Percentiles rank a stretch among this genome's conserved stretches.
These are phyloP conservation scores for Aspergillus novofumigatus DNA, from an alignment of 2,329 filamentous ascomycete genomes.

Conservation along the genomic window DNA sequence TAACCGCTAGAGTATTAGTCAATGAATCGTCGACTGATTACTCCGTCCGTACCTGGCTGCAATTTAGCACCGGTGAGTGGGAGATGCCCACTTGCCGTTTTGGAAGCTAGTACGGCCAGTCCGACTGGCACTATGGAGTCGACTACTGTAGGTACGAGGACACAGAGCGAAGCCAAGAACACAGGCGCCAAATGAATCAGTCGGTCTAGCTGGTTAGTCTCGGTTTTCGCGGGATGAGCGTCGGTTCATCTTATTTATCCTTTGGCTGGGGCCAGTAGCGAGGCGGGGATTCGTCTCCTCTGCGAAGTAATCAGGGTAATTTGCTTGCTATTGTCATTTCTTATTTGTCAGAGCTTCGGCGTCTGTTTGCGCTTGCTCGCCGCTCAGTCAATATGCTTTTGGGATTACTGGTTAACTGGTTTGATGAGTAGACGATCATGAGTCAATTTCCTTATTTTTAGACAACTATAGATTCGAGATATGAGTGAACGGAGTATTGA, in stretches of 20 bases:
- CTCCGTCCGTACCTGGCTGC: neutral
- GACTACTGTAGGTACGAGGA: conserved; percentile 34
- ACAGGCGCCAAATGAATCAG: neutral
- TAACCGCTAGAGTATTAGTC: neutral
- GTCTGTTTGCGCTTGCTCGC: too few relatives aligned
- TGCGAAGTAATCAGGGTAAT: conserved; percentile 12
- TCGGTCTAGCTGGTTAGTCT: neutral
- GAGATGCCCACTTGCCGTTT: conserved; percentile 17
- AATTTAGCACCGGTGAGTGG: conserved; percentile 9
- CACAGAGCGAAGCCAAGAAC: conserved; percentile 16
- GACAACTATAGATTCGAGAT: neutral
- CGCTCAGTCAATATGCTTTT: neutral
- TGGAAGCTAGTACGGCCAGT: conserved; percentile 8
- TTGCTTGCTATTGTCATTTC: neutral
- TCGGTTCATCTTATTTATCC: neutral
- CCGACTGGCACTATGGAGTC: conserved; percentile 6
- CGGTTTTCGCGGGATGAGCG: neutral
- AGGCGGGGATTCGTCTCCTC: neutral
- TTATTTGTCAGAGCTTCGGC: too few relatives aligned
- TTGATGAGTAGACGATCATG: neutral
- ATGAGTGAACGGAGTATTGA: neutral
- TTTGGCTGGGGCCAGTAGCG: conserved; percentile 1
- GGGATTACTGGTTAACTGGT: neutral
- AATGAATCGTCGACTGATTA: neutral
- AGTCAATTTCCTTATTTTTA: neutral